These are phyloP conservation scores for Saccharomyces hybrid DNA, from an alignment of 1,139 yeast species.

Conservation along the genomic window DNA sequence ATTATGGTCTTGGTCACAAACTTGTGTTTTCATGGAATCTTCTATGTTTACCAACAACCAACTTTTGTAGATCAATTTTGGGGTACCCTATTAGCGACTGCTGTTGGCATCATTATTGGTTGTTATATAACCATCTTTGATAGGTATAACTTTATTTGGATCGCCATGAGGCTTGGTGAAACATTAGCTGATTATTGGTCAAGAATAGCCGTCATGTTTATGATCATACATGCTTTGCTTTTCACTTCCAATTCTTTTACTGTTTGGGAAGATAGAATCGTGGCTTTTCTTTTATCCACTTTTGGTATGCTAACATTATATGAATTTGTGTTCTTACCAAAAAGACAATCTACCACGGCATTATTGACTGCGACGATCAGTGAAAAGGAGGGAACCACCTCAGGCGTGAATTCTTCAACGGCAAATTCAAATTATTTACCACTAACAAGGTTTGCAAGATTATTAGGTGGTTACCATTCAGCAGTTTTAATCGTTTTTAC, in stretches of 20 bases:
- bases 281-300: slow-evolving; percentile 58
- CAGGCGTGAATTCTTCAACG: slow-evolving; percentile 21
- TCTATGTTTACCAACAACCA: slow-evolving; percentile 59
- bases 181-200: slow-evolving; percentile 70
- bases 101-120: slow-evolving; percentile 62
- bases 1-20: slow-evolving; percentile 45
- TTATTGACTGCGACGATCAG: slow-evolving; percentile 27
- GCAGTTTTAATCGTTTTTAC: slow-evolving; percentile 53
- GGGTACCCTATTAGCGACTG: slow-evolving; percentile 54
- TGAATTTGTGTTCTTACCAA: slow-evolving; percentile 31
- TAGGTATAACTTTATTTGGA: slow-evolving; percentile 62
- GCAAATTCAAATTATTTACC: slow-evolving; percentile 27
- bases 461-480: slow-evolving; percentile 52
- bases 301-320: slow-evolving; percentile 56
- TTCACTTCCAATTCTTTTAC: slow-evolving; percentile 90
- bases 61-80: slow-evolving; percentile 35
- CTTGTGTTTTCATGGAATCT: slow-evolving; percentile 35
- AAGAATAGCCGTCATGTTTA: slow-evolving; percentile 50
- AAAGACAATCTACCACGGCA: slow-evolving; percentile 29
- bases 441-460: slow-evolving; percentile 30
- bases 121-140: slow-evolving; percentile 72
- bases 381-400: slow-evolving; percentile 25
- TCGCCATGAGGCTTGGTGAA: slow-evolving; percentile 46
- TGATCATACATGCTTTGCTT: slow-evolving; percentile 53
- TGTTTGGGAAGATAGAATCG: slow-evolving; percentile 86